Evolutionary conservation across 768 basidiomycete genomes (phyloP).

Genomic region (Cantharellus cinnabarinus): DNA sequence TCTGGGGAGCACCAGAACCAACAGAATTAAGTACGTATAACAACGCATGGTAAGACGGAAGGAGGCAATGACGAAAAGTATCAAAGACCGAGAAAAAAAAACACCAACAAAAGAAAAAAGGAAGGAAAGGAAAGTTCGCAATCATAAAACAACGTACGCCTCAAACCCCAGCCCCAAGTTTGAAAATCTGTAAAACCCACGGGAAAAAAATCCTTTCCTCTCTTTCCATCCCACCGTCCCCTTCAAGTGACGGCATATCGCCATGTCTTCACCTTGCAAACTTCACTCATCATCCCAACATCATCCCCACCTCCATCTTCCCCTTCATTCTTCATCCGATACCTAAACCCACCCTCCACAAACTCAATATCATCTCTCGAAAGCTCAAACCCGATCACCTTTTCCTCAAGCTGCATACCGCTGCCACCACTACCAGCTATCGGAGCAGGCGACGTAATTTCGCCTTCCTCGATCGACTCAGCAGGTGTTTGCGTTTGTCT

Average conservation of each 20-base stretch:
- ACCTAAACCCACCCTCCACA: neutral
- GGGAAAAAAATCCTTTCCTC: too few species aligned
- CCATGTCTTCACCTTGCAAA: neutral
- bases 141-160: neutral
- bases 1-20: neutral
- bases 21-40: neutral
- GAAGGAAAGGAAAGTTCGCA: neutral
- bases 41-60: neutral
- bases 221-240: too few species aligned
- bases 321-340: neutral
- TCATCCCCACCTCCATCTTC: neutral
- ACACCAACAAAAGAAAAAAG: neutral
- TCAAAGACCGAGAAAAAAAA: neutral
- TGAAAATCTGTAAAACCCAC: too few species aligned
- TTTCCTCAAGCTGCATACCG: neutral
- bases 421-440: too few species aligned
- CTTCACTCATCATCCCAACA: neutral
- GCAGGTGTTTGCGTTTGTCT: neutral
- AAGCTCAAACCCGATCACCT: neutral
- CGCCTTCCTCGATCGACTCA: too few species aligned
- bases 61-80: neutral
- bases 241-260: neutral
- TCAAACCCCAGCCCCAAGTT: neutral
- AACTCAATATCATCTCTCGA: constrained; percentile 1
- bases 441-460: too few species aligned